Evolutionary conservation across 805 yeast species (phyloP), one percentile per base, ranked within the genome.

Genomic region (Cyberlindnera mrakii): DNA sequence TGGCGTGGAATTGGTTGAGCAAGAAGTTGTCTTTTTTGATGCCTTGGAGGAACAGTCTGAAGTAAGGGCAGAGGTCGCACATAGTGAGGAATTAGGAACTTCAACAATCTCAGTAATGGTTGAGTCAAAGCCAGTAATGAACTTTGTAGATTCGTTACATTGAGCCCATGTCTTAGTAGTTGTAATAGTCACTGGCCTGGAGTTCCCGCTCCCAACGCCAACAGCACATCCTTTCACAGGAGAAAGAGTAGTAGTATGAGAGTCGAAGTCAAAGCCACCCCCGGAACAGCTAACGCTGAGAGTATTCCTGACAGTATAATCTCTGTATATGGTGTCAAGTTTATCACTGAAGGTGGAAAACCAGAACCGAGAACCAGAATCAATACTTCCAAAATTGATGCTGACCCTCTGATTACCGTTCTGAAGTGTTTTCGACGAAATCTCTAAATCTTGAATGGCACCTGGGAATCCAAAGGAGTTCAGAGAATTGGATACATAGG

Each of bases 351-450:
- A 43, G 18, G 29, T n/a, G 15, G 45, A 43, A 15, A 41, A 23
- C 47, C 43, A 40, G 30, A 48, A 45, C 7, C 49, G 43, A 9
- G 30, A 11, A 17, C 43, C 51, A 5, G 40, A 40, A 11, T 47
- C 36, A 16, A 48, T 31, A 5, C 31, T 34, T 15, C 47, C 49
- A 20, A 48, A 45, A 6, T 33, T 19, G 27, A 40, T 32, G 10
- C 36, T 37, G 27, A 39, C 8, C 8, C 17, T 18, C 14, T n/a
- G 14, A 13, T n/a, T n/a, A 23, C 31, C 31, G 4, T 35, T 15
- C 18, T n/a, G 11, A 9, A 23, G 38, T 7, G 9, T 35, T 11
- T 4, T 6, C n/a, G 30, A 18, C 17, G 30, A 34, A 23, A 23
- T 23, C 11, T 23, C n/a, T 34, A 10, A 15, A 34, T 34, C n/a